These are phyloP conservation scores for Rossbeevera mucosa DNA, from an alignment of 768 basidiomycete genomes.

Conservation along the genomic window DNA sequence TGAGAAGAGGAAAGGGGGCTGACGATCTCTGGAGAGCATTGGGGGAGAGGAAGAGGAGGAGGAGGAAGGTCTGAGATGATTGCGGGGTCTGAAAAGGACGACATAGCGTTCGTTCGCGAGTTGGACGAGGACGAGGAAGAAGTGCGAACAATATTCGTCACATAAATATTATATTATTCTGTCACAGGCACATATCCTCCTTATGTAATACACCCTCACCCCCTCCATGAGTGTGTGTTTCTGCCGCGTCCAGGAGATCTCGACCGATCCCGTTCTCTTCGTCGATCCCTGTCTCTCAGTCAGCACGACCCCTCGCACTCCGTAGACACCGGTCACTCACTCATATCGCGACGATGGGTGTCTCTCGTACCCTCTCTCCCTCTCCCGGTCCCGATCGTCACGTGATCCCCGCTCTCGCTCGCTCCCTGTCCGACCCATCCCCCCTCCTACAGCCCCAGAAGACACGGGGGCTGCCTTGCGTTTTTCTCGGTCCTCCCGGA, in stretches of 20 bases:
- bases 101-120: background rate
- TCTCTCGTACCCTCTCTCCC: conserved; percentile 66
- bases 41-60: conserved; percentile 19
- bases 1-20: conserved; percentile 24
- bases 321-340: conserved; percentile 41
- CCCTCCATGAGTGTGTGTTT: conserved; percentile 27
- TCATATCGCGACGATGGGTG: conserved; percentile 64
- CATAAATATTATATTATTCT: conserved; percentile 31
- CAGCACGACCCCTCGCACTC: conserved; percentile 9
- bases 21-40: too few relatives aligned
- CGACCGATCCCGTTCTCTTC: conserved; percentile 68
- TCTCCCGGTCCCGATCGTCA: conserved; percentile 63
- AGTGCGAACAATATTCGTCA: conserved; percentile 19
- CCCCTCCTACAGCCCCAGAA: conserved; percentile 30
- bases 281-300: conserved; percentile 52
- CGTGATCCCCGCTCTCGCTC: conserved; percentile 52
- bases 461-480: conserved; percentile 57
- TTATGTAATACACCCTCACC: conserved; percentile 25
- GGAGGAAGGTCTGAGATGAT: conserved; percentile 6
- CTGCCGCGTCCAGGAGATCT: conserved; percentile 61
- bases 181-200: conserved; percentile 39
- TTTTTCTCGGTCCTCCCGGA: conserved; percentile 87
- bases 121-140: background rate
- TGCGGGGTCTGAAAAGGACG: background rate
- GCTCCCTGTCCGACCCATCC: conserved; percentile 38